phyloP scores from a whole-genome alignment of 768 basidiomycete genomes.

The Mycena sanguinolenta region DNA sequence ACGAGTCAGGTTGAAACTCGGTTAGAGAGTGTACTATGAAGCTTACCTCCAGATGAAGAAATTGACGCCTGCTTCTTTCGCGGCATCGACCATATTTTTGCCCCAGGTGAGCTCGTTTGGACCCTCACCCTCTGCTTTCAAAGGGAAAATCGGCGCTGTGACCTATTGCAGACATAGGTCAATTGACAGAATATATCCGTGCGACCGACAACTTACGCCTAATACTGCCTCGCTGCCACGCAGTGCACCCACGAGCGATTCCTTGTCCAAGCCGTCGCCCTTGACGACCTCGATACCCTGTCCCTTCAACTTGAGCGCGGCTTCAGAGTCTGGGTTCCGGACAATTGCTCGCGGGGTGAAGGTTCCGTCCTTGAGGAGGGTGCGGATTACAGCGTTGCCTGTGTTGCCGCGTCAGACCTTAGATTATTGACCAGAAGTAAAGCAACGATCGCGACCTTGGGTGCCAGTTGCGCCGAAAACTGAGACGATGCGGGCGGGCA shows the following conservation, averaged over 20 bases:
- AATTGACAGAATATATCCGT: background rate
- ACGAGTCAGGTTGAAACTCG: background rate
- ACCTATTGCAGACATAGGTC: background rate
- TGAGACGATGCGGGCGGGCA: slow-evolving; percentile 43
- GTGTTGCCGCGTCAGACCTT: background rate
- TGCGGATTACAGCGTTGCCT: slow-evolving; percentile 45
- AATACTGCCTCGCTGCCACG: slow-evolving; percentile 48
- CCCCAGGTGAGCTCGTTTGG: slow-evolving; percentile 37
- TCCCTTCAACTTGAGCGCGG: slow-evolving; percentile 40
- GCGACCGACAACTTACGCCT: slow-evolving; percentile 41
- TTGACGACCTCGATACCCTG: slow-evolving; percentile 37
- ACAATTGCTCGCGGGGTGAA: slow-evolving; percentile 51
- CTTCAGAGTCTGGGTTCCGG: slow-evolving; percentile 44
- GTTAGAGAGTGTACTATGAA: background rate
- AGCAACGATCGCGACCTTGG: slow-evolving; percentile 42
- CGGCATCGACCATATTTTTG: slow-evolving; percentile 42
- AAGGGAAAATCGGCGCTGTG: background rate
- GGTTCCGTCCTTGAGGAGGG: slow-evolving; percentile 49
- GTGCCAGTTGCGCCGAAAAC: slow-evolving; percentile 53
- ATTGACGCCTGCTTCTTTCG: slow-evolving; percentile 41
- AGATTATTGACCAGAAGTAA: background rate
- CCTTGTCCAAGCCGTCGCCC: slow-evolving; percentile 43
- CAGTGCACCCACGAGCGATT: slow-evolving; percentile 45
- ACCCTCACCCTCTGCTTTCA: background rate
- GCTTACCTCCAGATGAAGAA: slow-evolving; percentile 27